Conservation (phyloP, 164 flowering plant genomes). For the Tetracentron sinense region DNA sequence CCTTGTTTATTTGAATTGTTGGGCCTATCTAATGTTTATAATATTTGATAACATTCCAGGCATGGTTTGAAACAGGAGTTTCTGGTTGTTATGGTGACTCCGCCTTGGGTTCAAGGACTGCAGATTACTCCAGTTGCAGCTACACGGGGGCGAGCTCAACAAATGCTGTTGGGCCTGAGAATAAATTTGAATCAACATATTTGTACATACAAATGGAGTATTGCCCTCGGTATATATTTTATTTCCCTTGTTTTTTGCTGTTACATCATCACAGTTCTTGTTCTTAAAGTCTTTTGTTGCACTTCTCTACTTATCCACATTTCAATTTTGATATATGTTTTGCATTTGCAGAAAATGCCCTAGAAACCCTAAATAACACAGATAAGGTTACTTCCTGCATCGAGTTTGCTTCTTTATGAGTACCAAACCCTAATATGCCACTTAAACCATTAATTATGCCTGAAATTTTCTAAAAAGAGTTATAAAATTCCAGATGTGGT, state of each 20-base stretch:
- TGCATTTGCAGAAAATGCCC: no score
- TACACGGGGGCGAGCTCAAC: constrained; percentile 38
- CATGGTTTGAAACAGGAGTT: constrained; percentile 92
- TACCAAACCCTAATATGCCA: no score
- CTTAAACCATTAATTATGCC: no score
- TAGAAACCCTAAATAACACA: no score
- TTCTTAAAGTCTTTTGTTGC: no score
- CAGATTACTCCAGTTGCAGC: constrained; percentile 55
- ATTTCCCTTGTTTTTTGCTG: background rate
- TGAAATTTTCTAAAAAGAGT: no score
- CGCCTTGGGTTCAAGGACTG: constrained; percentile 56
- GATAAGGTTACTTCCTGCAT: no score
- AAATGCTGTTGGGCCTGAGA: constrained; percentile 47
- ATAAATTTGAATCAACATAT: constrained; percentile 68
- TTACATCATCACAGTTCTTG: background rate
- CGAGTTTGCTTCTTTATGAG: no score
- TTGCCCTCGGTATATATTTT: constrained; percentile 67
- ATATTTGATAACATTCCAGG: constrained; percentile 46
- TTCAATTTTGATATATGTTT: no score
- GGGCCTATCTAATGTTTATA: constrained; percentile 9
- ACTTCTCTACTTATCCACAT: no score
- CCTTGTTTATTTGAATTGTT: background rate
- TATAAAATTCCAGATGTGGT: no score
- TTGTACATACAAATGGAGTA: constrained; percentile 97
- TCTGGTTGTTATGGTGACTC: constrained; percentile 40